Evolutionary conservation across 2,329 filamentous ascomycete genomes (phyloP).

Genomic region (Talaromyces islandicus): DNA sequence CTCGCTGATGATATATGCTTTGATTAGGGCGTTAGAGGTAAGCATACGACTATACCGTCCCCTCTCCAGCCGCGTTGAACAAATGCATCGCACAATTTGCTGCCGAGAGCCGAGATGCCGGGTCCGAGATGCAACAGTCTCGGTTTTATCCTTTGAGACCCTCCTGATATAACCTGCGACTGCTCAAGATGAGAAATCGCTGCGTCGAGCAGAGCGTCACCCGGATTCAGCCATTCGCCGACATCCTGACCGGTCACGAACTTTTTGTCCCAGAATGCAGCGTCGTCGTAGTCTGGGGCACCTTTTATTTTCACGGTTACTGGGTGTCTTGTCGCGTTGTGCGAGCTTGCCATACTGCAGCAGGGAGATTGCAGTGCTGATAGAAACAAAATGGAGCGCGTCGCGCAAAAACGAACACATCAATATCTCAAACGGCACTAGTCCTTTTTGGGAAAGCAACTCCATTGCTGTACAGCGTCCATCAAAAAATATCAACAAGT

Average conservation of each 20-base stretch:
- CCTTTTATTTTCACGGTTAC: conserved; percentile 17
- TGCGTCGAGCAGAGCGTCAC: conserved; percentile 24
- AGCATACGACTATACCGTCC: conserved; percentile 27
- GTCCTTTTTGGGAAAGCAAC: neutral
- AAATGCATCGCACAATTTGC: conserved; percentile 24
- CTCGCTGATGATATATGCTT: neutral
- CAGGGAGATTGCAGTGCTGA: neutral
- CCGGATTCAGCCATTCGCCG: conserved; percentile 33
- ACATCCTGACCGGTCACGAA: conserved; percentile 32
- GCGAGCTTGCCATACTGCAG: neutral
- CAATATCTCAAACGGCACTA: neutral
- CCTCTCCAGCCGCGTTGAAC: conserved; percentile 20
- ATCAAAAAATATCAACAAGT: neutral
- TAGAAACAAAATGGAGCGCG: neutral
- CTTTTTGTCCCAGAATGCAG: conserved; percentile 27
- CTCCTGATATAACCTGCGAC: conserved; percentile 1
- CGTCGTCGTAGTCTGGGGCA: conserved; percentile 28
- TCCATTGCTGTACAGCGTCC: neutral
- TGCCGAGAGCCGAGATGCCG: conserved; percentile 27
- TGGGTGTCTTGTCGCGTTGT: conserved; percentile 2
- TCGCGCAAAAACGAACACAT: neutral
- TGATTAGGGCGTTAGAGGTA: neutral
- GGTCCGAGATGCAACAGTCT: conserved; percentile 29
- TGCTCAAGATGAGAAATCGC: conserved; percentile 20
- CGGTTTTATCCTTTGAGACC: conserved; percentile 8